Evolutionary conservation across 805 yeast species (phyloP), one percentile per base, ranked within the genome.

Genomic region (Myxozyma sirexii): DNA sequence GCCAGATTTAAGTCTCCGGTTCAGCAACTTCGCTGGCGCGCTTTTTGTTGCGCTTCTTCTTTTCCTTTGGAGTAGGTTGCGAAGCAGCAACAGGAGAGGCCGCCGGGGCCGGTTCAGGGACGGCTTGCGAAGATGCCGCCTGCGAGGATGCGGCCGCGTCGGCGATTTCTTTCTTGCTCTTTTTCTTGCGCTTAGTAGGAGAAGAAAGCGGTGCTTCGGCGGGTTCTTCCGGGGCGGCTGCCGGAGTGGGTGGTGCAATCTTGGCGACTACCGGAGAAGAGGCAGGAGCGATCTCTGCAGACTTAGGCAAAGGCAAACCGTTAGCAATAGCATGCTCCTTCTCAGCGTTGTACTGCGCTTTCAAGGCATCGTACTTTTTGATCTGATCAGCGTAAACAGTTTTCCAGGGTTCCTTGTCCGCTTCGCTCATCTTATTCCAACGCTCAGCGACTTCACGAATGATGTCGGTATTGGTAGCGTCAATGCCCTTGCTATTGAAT

Each of bases 341-440:
- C 39, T 77, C 77, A 55, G 76, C 80, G 57, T 79, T 62, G 69
- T 83, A 83, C 56, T 73, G 76, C 59, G 76, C 79, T 70, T 81
- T 80, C 53, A 73, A 75, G 26, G 60, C 71, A 59, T 80, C 81
- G 70, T 83, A 83, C 44, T 68, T 71, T 49, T 71, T 76, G 58
- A 80, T 69, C 60, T 81, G 80, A 52, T 74, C 75, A 53, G 71
- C 71, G 70, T 81, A 80, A 42, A 59, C 80, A n/a, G 51, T 82
- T 72, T 87, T 86, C 86, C 94, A 88, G 67, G 81, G 80, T 50
- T 79, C 82, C 73, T 87, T 88, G 70, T 86, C 93, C 19, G 76
- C 80, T n/a, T 83, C 87, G 51, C 85, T 72, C 71, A 92, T 76
- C 39, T 78, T 82, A 67, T 84, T 83, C 97, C 97, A 93, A 69